Evolutionary conservation across 345 rosid genomes (phyloP), one percentile per base, ranked within the genome.

Genomic region (Linum trigynum): DNA sequence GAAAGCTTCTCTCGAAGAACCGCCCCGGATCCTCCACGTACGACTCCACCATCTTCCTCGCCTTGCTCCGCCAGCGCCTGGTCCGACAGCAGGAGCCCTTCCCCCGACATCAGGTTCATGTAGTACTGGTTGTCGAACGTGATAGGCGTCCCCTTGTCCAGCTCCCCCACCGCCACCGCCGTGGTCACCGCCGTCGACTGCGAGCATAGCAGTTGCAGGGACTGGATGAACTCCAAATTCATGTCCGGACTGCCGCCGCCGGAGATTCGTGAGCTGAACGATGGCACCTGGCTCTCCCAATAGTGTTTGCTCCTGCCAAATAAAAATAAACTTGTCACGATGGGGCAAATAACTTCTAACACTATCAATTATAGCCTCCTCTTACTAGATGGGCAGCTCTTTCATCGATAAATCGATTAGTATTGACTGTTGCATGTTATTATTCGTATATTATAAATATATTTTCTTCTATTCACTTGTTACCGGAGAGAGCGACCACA

Each of bases 51-150:
- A 83, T 78, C 15, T 45, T 67, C 2, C 86, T 81, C 0, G 97
- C 82, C 76, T 4, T 81, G 74, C 5, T 77, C 76, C 2, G 80
- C 81, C 0, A 89, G 84, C 42, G 79, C 78, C 76, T 86, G 96
- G 72, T 92, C 97, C 0, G 96, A 87, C 4, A 83, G 84, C 61
- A 90, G 94, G 78, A 86, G 69, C 36, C 98, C 97, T 61, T 90
- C 83, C 0, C 91, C 91, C 0, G 94, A 85, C 63, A 86, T 71
- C 60, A 90, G 89, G 69, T 89, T 89, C 39, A 83, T 63, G 51
- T 77, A 87, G 78, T 92, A 92, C 65, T 87, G 98, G 68, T 85
- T 92, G 72, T 92, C 97, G 10, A 92, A 92, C 0, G 90, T 87
- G 5, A 84, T 80, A 0, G 96, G 98, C 0, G 91, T 89, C 7